Percentiles rank a stretch among this genome's conserved stretches.
Conservation (phyloP, 495 filamentous ascomycete genomes). For the Talaromyces nanjingensis region DNA sequence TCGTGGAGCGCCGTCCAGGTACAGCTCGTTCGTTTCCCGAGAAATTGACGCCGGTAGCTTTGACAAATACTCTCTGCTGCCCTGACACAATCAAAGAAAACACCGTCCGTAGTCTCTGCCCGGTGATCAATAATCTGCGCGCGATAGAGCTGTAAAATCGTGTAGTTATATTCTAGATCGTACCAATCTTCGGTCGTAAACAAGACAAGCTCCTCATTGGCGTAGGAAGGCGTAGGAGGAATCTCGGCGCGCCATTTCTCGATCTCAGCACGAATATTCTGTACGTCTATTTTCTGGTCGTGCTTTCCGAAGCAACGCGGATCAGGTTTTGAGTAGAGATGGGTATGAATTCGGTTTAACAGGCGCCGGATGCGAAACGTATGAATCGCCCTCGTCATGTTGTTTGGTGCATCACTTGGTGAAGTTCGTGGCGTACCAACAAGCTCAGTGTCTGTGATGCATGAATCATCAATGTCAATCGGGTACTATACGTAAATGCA, state of each 20-base stretch:
- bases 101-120: background rate
- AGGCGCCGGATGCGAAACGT: conserved; percentile 11
- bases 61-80: conserved; percentile 12
- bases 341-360: conserved; percentile 7
- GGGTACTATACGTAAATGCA: conserved; percentile 2
- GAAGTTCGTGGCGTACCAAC: conserved; percentile 6
- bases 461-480: conserved; percentile 11
- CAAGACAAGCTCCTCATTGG: conserved; percentile 1
- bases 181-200: conserved; percentile 10
- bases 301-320: background rate
- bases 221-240: background rate
- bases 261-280: conserved; percentile 7
- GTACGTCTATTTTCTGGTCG: background rate
- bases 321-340: conserved; percentile 9
- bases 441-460: background rate
- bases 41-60: conserved; percentile 13
- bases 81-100: conserved; percentile 5
- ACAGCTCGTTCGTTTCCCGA: background rate
- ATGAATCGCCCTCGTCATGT: conserved; percentile 14
- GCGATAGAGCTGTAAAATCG: conserved; percentile 10
- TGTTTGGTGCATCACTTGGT: conserved; percentile 10
- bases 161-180: conserved; percentile 9
- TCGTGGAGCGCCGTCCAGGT: conserved; percentile 13
- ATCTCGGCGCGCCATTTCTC: conserved; percentile 8
- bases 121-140: background rate